These are phyloP conservation scores for Wickerhamiella brachini DNA, from an alignment of 805 yeast species.

Conservation along the genomic window DNA sequence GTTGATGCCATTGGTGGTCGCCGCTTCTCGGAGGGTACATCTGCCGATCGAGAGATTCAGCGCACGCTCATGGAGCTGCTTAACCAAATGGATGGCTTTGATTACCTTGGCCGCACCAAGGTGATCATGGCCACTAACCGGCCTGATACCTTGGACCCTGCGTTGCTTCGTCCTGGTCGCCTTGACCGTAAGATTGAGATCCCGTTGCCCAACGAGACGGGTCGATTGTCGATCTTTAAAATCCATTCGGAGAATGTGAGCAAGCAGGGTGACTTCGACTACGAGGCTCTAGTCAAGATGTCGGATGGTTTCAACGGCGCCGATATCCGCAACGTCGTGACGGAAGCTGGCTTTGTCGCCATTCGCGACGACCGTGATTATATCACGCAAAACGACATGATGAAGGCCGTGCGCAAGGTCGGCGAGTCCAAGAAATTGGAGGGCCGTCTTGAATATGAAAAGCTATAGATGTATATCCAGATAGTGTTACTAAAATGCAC, in stretches of 20 bases:
- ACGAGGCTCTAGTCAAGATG: conserved; percentile 95
- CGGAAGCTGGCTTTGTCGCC: conserved; percentile 98
- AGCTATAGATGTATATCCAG: conserved; percentile 44
- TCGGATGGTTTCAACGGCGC: conserved; percentile 99
- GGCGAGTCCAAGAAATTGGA: conserved; percentile 94
- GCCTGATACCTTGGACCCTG: conserved; percentile 97
- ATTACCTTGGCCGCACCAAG: conserved; percentile 89
- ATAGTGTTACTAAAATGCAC: too few relatives aligned
- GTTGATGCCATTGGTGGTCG: conserved; percentile 98
- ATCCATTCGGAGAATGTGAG: conserved; percentile 77
- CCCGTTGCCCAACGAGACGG: conserved; percentile 89
- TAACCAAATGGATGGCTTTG: conserved; percentile 98
- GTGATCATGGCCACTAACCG: conserved; percentile 99
- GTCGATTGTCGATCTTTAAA: conserved; percentile 85
- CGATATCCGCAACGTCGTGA: conserved; percentile 87
- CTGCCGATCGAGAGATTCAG: conserved; percentile 97
- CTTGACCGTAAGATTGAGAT: conserved; percentile 93
- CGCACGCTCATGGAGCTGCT: conserved; percentile 93
- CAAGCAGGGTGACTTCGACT: conserved; percentile 91
- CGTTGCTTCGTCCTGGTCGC: conserved; percentile 92
- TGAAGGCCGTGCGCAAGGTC: conserved; percentile 97
- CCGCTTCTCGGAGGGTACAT: conserved; percentile 93
- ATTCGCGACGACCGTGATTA: conserved; percentile 95
- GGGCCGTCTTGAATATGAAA: conserved; percentile 90
- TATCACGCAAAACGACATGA: conserved; percentile 80